A percentile compares a stretch with the other conserved stretches of the same genome.
phyloP scores from a whole-genome alignment of 2,329 filamentous ascomycete species.

The Chaetomiaceae sp. region DNA sequence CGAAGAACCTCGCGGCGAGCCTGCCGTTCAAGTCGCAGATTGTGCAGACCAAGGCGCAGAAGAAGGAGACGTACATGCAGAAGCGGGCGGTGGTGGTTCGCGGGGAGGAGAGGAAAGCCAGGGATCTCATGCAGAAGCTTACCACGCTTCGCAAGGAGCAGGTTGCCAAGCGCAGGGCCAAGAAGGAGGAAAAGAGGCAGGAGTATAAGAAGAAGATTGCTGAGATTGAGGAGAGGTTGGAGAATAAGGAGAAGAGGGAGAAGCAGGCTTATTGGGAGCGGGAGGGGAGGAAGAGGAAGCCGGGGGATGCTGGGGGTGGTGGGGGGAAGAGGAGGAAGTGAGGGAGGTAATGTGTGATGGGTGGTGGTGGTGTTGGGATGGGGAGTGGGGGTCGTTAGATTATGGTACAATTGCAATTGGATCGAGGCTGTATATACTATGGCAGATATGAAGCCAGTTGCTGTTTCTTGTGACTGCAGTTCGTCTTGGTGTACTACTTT shows the following conservation, averaged over 20 bases:
- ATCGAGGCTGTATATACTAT: no score
- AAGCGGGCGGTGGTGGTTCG: constrained; percentile 87
- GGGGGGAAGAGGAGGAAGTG: constrained; percentile 38
- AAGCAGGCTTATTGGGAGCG: constrained; percentile 87
- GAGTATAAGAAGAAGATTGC: constrained; percentile 79
- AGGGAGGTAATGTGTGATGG: no score
- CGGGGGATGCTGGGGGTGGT: constrained; percentile 37
- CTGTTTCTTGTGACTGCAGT: no score
- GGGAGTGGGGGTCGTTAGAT: no score
- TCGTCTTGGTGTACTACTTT: no score
- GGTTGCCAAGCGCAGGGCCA: constrained; percentile 71
- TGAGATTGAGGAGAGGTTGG: constrained; percentile 79
- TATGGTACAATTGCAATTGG: no score
- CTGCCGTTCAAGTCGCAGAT: constrained; percentile 94
- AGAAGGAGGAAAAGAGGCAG: constrained; percentile 82
- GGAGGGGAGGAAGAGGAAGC: constrained; percentile 70
- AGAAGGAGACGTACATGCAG: constrained; percentile 82
- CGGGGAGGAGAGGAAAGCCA: constrained; percentile 82
- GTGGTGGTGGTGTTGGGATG: no score
- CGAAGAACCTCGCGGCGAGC: constrained; percentile 71
- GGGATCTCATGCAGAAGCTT: constrained; percentile 88
- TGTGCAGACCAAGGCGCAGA: constrained; percentile 72
- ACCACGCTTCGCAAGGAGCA: constrained; percentile 89
- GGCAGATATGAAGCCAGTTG: no score
- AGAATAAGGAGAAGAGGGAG: constrained; percentile 82